phyloP scores from a whole-genome alignment of 148 eudicot genomes.

The Linanthus parryae region DNA sequence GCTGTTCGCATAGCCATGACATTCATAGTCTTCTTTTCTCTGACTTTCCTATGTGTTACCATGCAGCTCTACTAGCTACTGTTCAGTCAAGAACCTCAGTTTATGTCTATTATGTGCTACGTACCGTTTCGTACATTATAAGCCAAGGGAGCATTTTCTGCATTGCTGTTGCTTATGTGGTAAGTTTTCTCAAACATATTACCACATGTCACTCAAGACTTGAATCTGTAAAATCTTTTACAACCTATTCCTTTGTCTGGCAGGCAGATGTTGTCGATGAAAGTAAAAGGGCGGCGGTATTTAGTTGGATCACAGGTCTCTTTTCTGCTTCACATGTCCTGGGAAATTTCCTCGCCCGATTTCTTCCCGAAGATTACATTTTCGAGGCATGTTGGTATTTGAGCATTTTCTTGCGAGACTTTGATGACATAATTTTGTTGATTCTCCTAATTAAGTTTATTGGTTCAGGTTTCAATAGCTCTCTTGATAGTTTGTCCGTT shows the following conservation, averaged over 20 bases:
- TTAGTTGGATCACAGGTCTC: constrained; percentile 87
- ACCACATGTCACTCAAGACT: too few species aligned
- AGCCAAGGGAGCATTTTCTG: constrained; percentile 95
- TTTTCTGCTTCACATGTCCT: constrained; percentile 77
- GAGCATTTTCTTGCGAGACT: neutral
- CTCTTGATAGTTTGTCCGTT: constrained; percentile 64
- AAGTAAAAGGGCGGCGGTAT: constrained; percentile 63
- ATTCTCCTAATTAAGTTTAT: neutral
- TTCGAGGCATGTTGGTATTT: constrained; percentile 46
- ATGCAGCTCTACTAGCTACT: constrained; percentile 67
- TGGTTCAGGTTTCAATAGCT: constrained; percentile 67
- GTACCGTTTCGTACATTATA: constrained; percentile 65
- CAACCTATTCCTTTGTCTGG: neutral
- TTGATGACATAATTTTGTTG: neutral
- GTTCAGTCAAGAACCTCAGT: constrained; percentile 54
- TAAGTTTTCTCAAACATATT: too few species aligned
- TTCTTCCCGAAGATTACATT: constrained; percentile 73
- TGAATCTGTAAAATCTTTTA: too few species aligned
- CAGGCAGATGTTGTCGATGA: constrained; percentile 81
- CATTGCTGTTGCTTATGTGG: constrained; percentile 89
- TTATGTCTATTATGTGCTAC: constrained; percentile 71
- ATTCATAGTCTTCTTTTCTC: constrained; percentile 2
- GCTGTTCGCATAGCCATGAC: neutral
- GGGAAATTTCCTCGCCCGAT: constrained; percentile 73
- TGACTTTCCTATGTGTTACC: neutral